These are phyloP conservation scores for Podaxis sp. DNA, from an alignment of 768 basidiomycete genomes.

Conservation along the genomic window DNA sequence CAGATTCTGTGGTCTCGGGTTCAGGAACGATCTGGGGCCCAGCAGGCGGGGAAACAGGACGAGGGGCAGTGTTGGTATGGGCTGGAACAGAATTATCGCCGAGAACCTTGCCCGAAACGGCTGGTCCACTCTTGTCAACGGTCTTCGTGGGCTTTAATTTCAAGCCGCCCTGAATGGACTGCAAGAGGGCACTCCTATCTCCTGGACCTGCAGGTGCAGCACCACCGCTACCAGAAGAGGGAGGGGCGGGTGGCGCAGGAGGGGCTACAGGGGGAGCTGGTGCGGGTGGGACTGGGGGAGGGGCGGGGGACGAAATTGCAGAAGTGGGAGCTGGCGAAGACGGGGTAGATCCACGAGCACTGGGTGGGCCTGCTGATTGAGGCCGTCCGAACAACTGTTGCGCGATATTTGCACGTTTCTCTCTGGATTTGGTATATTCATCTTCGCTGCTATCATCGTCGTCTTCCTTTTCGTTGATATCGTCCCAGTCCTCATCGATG, in stretches of 20 bases:
- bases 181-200: constrained; percentile 66
- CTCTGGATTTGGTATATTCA: constrained; percentile 67
- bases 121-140: constrained; percentile 75
- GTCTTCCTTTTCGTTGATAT: constrained; percentile 70
- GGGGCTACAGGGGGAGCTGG: constrained; percentile 31
- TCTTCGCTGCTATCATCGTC: constrained; percentile 79
- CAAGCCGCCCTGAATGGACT: constrained; percentile 76
- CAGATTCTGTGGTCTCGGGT: constrained; percentile 25
- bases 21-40: constrained; percentile 29
- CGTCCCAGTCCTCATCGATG: constrained; percentile 82
- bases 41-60: constrained; percentile 40
- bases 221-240: neutral
- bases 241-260: constrained; percentile 33
- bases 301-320: constrained; percentile 33
- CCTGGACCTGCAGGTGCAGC: constrained; percentile 38
- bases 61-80: constrained; percentile 59
- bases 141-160: constrained; percentile 76
- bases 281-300: constrained; percentile 22
- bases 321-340: constrained; percentile 32
- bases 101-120: constrained; percentile 73
- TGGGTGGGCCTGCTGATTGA: constrained; percentile 51
- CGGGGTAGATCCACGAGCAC: constrained; percentile 49
- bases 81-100: constrained; percentile 70
- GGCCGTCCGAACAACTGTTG: constrained; percentile 77
- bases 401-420: constrained; percentile 70